Evolutionary conservation across 257 asterid genomes (phyloP), one percentile per base, ranked within the genome.

Genomic region (Misopates orontium): DNA sequence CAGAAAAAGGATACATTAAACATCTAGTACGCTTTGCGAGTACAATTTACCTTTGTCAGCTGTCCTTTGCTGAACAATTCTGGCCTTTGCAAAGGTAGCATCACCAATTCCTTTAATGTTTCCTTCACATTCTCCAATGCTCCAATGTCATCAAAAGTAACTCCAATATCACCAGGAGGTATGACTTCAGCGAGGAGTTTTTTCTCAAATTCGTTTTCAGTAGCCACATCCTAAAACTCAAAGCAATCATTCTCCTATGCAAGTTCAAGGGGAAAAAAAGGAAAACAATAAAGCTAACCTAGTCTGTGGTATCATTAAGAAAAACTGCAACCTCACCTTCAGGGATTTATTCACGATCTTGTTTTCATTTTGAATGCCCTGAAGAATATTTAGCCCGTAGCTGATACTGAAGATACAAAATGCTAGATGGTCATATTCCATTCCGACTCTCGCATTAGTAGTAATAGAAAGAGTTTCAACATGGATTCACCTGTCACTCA

Each of bases 111-210:
- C 80, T 90, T 90, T 53, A 87, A 72, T n/a, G 96, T 87, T 69
- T 90, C 97, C 84, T 90, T 90, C 44, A 90, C 95, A 75, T 83
- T 87, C 79, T 90, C 96, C 77, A 90, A 71, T 31, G 97, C 96
- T 59, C 97, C 97, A 47, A 90, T 87, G 73, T 90, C 97, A 75
- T 84, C 86, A 72, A 90, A 90, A 72, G 90, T 81, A 73, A 87
- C 96, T 73, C 96, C 96, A 66, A 90, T 82, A 67, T 90, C 97
- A 72, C 84, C 85, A 17, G 96, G 89, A 31, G 96, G 96, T 69
- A 90, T 87, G 54, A 87, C 96, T 71, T 87, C 96, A 21, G 81
- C 85, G 67, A 87, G 95, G 20, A 90, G 93, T 76, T 79, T 85
- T 70, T 85, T 90, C 89, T 90, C 96, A 54, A 87, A 87, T 64